These are phyloP conservation scores for Moesziomyces parantarcticus DNA, from an alignment of 1,284 basidiomycete species.

Conservation along the genomic window DNA sequence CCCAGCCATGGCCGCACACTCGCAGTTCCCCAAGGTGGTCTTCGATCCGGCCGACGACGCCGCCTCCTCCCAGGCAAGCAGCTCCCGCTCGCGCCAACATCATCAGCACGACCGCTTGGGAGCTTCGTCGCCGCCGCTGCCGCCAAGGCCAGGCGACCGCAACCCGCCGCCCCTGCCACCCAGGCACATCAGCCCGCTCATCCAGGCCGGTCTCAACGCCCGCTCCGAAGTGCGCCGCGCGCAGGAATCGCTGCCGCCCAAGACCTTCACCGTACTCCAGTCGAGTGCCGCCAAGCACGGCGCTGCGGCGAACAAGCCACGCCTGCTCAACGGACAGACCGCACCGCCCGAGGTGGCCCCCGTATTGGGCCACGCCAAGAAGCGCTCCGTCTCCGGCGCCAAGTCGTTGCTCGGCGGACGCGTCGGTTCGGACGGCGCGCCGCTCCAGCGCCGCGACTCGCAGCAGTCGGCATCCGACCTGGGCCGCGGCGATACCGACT, in stretches of 20 bases:
- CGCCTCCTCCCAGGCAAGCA: slow-evolving; percentile 39
- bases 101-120: slow-evolving; percentile 41
- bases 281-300: slow-evolving; percentile 48
- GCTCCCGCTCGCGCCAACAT: slow-evolving; percentile 35
- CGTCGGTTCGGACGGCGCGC: slow-evolving; percentile 17
- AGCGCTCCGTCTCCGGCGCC: slow-evolving; percentile 47
- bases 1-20: slow-evolving; percentile 34
- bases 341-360: slow-evolving; percentile 50
- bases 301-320: slow-evolving; percentile 38
- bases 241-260: slow-evolving; percentile 63
- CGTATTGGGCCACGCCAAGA: slow-evolving; percentile 44
- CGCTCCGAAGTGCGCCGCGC: slow-evolving; percentile 60
- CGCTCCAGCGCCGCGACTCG: slow-evolving; percentile 39
- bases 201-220: slow-evolving; percentile 66
- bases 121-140: slow-evolving; percentile 44
- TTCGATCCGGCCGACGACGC: slow-evolving; percentile 37
- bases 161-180: slow-evolving; percentile 62
- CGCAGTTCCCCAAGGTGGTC: slow-evolving; percentile 42
- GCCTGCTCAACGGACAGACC: slow-evolving; percentile 57
- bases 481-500: slow-evolving; percentile 29
- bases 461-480: slow-evolving; percentile 37
- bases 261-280: slow-evolving; percentile 66
- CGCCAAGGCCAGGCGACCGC: slow-evolving; percentile 42
- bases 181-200: slow-evolving; percentile 63
- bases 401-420: slow-evolving; percentile 35